These are phyloP conservation scores for Populus hybrid DNA, from an alignment of 441 rosid species.

Conservation along the genomic window DNA sequence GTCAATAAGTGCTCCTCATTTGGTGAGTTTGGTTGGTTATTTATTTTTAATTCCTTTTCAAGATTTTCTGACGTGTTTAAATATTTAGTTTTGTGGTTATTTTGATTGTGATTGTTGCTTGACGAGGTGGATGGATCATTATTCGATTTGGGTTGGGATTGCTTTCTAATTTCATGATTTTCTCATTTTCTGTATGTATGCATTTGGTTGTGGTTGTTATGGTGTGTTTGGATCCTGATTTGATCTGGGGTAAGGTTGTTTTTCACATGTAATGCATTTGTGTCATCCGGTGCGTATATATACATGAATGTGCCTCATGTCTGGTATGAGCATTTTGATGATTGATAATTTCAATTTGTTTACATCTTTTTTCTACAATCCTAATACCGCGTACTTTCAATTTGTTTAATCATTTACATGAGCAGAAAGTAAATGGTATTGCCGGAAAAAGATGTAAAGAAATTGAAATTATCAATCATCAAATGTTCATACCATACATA, in stretches of 20 bases:
- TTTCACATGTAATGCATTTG: background rate
- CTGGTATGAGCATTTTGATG: background rate
- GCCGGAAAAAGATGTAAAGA: too few relatives aligned
- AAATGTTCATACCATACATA: too few relatives aligned
- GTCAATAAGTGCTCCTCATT: conserved; percentile 99
- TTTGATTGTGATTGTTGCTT: background rate
- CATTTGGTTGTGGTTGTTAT: conserved; percentile 5
- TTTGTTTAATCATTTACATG: too few relatives aligned
- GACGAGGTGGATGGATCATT: conserved; percentile 32
- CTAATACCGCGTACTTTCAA: background rate
- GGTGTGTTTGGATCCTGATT: conserved; percentile 14
- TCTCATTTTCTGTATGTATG: background rate
- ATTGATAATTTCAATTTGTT: background rate
- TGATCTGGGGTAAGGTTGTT: conserved; percentile 4
- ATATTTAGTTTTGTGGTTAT: background rate
- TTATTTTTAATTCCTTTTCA: background rate
- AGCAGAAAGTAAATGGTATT: too few relatives aligned
- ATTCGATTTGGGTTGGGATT: conserved; percentile 8
- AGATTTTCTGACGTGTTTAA: background rate
- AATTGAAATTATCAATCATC: too few relatives aligned
- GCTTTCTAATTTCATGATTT: background rate
- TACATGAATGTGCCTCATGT: background rate
- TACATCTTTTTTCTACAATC: background rate
- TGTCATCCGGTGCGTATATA: too few relatives aligned
- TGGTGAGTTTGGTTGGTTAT: conserved; percentile 39